Evolutionary conservation across 352 stramenopile species (phyloP).

Genomic region (Chloridella minuta): DNA sequence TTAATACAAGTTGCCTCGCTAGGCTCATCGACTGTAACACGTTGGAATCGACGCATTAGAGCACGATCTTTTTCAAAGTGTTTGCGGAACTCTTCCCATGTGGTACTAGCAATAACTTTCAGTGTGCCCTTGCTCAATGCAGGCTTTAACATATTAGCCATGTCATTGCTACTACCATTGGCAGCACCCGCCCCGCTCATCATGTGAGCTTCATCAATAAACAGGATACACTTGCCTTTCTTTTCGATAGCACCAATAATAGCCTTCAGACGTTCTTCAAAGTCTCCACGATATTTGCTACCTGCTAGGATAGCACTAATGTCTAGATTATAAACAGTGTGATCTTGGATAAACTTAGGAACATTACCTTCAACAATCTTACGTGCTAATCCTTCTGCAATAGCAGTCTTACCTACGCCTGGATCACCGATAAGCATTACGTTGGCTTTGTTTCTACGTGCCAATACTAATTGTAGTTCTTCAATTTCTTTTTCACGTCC

Average conservation of each 20-base stretch:
- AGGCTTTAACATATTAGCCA: conserved; percentile 84
- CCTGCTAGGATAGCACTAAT: conserved; percentile 76
- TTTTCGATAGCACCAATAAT: conserved; percentile 50
- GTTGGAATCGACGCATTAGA: conserved; percentile 83
- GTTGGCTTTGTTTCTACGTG: conserved; percentile 83
- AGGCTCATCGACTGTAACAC: conserved; percentile 62
- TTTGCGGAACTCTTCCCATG: conserved; percentile 75
- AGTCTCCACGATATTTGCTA: conserved; percentile 87
- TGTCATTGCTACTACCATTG: conserved; percentile 62
- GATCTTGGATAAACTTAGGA: too few relatives aligned
- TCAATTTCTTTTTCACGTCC: conserved; percentile 80
- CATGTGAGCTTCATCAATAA: conserved; percentile 89
- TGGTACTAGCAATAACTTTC: conserved; percentile 81
- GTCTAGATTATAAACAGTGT: conserved; percentile 30
- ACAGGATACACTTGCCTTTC: conserved; percentile 67
- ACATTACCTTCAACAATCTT: conserved; percentile 50
- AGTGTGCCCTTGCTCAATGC: conserved; percentile 72
- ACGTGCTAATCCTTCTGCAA: conserved; percentile 70
- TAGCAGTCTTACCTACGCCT: conserved; percentile 62
- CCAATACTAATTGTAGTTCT: conserved; percentile 64
- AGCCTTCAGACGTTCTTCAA: conserved; percentile 77
- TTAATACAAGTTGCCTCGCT: conserved; percentile 60
- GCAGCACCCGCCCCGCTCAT: conserved; percentile 63
- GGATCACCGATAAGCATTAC: conserved; percentile 79
- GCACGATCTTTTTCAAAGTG: conserved; percentile 92